Base-by-base conservation (phyloP, 2,329 filamentous ascomycete species). In the Diaporthe vexans region DNA sequence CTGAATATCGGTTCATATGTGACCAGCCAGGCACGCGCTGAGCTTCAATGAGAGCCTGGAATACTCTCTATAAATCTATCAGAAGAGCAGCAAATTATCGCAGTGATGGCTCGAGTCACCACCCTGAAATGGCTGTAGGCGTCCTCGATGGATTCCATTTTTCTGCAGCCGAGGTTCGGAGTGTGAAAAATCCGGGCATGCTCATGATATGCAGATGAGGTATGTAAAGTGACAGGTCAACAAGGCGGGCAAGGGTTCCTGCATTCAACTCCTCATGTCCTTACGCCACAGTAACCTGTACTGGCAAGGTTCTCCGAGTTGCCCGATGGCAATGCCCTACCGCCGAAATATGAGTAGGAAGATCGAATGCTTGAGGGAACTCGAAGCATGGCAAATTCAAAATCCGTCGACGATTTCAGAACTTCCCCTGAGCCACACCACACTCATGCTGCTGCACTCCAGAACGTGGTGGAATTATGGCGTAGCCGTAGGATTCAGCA, bases 191-290 rank as follows among this genome's bases (percentile, higher is more conserved):
- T 43, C 58, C 58, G 58, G 29, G 24, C 11, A 24, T 19, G 13
- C 26, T 15, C 37, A n/a, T 19, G 15, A 7, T 11, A 9, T 26
- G n/a, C 37, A 40, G 37, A 40, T 40, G 37, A 40, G 37, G 19
- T 8, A 15, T 63, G 40, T n/a, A 33, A 48, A 63, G 19, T 63
- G 59, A 63, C 59, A 63, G 9, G 26, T 63, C 59, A 48, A 63
- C 29, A 46, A 29, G 29, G 24, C 17, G 19, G 19, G 59, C 40
- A 40, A 46, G 43, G 59, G 59, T 48, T 63, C 59, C 43, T 63
- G 40, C 26, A 33, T 63, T 9, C 37, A 26, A 48, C 59, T 63
- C 40, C 59, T 63, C 59, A 63, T 19, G 40, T n/a, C n/a, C 40
- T 46, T 48, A 43, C 59, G 40, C 40, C 59, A 33, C 24, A 46